phyloP scores from a whole-genome alignment of 176 grass and related monocot genomes.

The Aegilops longissima region DNA sequence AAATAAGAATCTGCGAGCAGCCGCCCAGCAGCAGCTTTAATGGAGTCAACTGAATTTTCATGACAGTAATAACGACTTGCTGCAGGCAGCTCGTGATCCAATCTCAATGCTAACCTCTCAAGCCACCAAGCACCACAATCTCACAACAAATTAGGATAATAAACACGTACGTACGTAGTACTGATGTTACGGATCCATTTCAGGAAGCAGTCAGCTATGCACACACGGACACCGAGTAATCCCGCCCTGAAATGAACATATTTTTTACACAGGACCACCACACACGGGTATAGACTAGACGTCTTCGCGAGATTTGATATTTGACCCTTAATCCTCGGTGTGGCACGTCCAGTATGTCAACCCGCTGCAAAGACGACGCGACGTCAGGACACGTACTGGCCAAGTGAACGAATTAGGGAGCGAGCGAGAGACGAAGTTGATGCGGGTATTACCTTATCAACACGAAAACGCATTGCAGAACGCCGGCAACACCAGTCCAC shows the following conservation, averaged over 20 bases:
- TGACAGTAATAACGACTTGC: not conserved
- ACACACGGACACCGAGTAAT: conserved; percentile 10
- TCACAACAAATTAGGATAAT: not conserved
- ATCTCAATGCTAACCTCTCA: not conserved
- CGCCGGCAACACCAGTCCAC: conserved; percentile 90
- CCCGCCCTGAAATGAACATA: not conserved
- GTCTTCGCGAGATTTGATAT: not conserved
- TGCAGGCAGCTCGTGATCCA: not conserved
- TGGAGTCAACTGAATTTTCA: not conserved
- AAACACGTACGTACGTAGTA: not conserved
- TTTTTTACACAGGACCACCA: conserved; percentile 15
- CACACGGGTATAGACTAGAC: not conserved
- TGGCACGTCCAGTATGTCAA: conserved; percentile 87
- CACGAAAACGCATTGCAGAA: conserved; percentile 79
- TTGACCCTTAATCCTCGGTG: conserved; percentile 41
- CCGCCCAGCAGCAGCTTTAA: not conserved
- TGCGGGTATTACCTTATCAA: conserved; percentile 66
- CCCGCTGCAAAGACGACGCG: conserved; percentile 52
- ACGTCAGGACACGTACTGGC: not conserved
- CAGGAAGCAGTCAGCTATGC: conserved; percentile 28
- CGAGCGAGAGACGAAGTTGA: not conserved
- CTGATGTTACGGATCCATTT: conserved; percentile 15
- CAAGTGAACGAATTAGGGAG: not conserved
- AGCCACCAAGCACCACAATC: not conserved
- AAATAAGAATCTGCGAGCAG: not conserved